These are phyloP conservation scores for Linderniella brevidens DNA, from an alignment of 257 asterid species.

Conservation along the genomic window DNA sequence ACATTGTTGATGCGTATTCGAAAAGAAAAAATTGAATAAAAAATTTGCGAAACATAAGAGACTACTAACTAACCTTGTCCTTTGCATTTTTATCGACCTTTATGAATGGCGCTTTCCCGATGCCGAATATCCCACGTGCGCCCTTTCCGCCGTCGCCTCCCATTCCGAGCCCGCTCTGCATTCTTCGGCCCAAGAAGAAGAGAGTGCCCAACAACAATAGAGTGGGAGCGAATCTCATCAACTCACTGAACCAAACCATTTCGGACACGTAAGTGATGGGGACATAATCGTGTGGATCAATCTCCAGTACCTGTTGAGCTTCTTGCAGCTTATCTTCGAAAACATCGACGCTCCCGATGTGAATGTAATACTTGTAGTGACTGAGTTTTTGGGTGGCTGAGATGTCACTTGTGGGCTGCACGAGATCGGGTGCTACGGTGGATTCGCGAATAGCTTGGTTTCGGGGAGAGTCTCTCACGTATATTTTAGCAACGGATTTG, in stretches of 20 bases:
- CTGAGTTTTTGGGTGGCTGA: conserved; percentile 13
- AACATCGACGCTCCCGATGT: conserved; percentile 53
- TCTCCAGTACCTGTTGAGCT: conserved; percentile 63
- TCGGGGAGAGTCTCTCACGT: conserved; percentile 30
- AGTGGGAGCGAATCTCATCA: conserved; percentile 25
- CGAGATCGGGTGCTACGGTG: conserved; percentile 20
- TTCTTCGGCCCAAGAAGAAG: conserved; percentile 27
- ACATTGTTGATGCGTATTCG: not conserved
- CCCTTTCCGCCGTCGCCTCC: conserved; percentile 71
- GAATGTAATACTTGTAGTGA: conserved; percentile 27
- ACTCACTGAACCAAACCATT: conserved; percentile 29
- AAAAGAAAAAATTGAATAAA: not conserved
- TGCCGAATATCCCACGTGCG: conserved; percentile 55
- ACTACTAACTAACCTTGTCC: conserved; percentile 36
- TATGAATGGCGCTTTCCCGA: conserved; percentile 61
- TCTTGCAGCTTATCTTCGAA: conserved; percentile 80
- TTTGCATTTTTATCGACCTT: conserved; percentile 74
- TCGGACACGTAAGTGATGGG: conserved; percentile 51
- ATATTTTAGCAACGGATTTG: conserved; percentile 53
- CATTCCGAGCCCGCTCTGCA: conserved; percentile 25
- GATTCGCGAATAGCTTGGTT: conserved; percentile 12
- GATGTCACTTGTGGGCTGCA: conserved; percentile 6
- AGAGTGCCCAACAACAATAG: conserved; percentile 25
- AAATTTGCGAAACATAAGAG: not conserved
- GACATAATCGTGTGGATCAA: conserved; percentile 52